phyloP scores from a whole-genome alignment of 225 moss, liverwort and hornwort species.

The Anthoceros angustus region DNA sequence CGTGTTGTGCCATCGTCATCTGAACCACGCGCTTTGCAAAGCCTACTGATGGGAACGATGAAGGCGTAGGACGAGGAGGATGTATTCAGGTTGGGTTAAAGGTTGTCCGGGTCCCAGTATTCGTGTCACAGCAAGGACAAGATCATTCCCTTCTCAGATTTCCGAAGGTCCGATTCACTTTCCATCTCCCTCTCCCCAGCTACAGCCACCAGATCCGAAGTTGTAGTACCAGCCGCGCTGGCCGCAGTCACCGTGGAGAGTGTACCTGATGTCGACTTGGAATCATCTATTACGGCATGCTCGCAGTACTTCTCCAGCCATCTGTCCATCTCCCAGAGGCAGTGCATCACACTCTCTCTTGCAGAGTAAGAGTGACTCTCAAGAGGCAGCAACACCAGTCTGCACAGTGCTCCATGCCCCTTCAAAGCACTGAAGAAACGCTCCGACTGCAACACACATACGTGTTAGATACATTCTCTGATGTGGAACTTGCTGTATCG shows the following conservation, averaged over 20 bases:
- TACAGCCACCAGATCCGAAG: background rate
- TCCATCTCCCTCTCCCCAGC: background rate
- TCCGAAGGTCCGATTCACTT: background rate
- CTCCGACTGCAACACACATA: slow-evolving; percentile 52
- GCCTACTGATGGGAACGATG: background rate
- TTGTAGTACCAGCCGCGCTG: background rate
- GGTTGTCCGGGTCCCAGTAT: background rate
- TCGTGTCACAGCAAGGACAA: background rate
- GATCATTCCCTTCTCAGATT: background rate
- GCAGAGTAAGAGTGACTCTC: slow-evolving; percentile 93
- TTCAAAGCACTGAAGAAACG: slow-evolving; percentile 89
- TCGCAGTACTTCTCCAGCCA: slow-evolving; percentile 82
- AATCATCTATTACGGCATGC: slow-evolving; percentile 22
- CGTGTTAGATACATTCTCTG: background rate
- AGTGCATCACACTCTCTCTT: slow-evolving; percentile 91
- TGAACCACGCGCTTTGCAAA: background rate
- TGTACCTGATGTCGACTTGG: background rate
- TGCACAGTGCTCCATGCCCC: slow-evolving; percentile 75
- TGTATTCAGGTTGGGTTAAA: background rate
- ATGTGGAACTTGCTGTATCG: background rate
- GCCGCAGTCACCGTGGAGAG: background rate
- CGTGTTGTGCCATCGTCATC: too few species aligned
- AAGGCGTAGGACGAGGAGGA: background rate
- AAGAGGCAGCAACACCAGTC: slow-evolving; percentile 78
- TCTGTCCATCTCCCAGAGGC: slow-evolving; percentile 99